phyloP scores from a whole-genome alignment of 495 filamentous ascomycete species.

The Paragyromitra xinjiangensis region DNA sequence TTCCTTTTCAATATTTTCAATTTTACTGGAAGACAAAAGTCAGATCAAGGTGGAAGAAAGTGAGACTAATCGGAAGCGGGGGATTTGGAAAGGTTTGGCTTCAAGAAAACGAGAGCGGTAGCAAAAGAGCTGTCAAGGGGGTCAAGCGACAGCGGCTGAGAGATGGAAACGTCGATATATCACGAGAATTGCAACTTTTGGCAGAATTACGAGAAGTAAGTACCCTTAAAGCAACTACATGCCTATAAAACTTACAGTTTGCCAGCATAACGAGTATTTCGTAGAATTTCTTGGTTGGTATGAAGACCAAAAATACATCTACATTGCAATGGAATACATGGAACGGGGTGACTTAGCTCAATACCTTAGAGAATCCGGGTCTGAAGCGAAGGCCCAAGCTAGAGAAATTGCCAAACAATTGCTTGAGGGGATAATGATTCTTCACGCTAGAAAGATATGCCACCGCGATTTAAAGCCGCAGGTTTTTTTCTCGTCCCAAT shows the following conservation, averaged over 20 bases:
- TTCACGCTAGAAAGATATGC: neutral
- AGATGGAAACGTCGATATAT: neutral
- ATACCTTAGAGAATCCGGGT: neutral
- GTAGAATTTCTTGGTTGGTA: constrained; percentile 19
- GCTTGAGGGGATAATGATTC: neutral
- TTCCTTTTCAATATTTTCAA: no score
- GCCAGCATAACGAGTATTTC: neutral
- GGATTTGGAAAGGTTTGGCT: neutral
- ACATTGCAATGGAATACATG: constrained; percentile 12
- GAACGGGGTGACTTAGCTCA: neutral
- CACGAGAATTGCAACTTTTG: neutral
- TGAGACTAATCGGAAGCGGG: neutral
- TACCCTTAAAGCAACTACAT: neutral
- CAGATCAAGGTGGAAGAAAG: neutral
- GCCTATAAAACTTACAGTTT: neutral
- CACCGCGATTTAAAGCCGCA: constrained; percentile 12
- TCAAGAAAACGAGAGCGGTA: neutral
- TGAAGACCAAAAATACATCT: constrained; percentile 5
- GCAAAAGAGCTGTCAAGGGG: neutral
- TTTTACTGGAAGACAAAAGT: neutral
- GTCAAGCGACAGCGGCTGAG: neutral
- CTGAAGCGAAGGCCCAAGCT: neutral
- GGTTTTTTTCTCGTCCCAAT: neutral
- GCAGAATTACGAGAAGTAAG: neutral
- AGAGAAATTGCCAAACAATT: neutral